Evolutionary conservation across 306 rosid genomes (phyloP).

Genomic region (Trifolium subterraneum): DNA sequence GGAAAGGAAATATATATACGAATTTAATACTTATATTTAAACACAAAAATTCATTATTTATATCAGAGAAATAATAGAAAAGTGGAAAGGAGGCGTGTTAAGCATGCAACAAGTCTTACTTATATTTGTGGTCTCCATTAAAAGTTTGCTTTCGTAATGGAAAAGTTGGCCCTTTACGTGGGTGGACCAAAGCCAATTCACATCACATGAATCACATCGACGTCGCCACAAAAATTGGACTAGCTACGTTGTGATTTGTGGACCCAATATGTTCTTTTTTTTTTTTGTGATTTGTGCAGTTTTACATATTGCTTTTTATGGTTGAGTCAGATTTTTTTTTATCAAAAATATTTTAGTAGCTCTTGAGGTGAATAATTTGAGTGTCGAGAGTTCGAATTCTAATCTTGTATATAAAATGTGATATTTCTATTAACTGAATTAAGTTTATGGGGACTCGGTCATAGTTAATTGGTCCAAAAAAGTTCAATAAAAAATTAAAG

Average conservation of each 20-base stretch:
- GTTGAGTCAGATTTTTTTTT: background rate
- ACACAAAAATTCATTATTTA: background rate
- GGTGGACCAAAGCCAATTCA: background rate
- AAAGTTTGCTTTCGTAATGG: conserved; percentile 30
- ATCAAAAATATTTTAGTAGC: too few species aligned
- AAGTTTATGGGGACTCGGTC: too few species aligned
- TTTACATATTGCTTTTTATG: background rate
- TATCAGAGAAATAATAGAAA: background rate
- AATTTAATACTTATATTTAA: too few species aligned
- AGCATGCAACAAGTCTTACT: background rate
- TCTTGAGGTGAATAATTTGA: too few species aligned
- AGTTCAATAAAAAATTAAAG: too few species aligned
- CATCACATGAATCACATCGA: background rate
- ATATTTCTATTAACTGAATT: too few species aligned
- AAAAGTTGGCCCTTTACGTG: conserved; percentile 22
- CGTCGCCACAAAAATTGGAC: background rate
- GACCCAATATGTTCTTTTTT: background rate
- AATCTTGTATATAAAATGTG: too few species aligned
- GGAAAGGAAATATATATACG: too few species aligned
- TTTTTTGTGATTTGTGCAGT: background rate
- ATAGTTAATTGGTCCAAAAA: too few species aligned
- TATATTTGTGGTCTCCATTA: background rate
- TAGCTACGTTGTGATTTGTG: background rate
- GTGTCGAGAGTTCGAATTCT: too few species aligned
- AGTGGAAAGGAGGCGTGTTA: conserved; percentile 2